Base-by-base conservation (phyloP, 257 asterid species). In the Lycium ferocissimum region DNA sequence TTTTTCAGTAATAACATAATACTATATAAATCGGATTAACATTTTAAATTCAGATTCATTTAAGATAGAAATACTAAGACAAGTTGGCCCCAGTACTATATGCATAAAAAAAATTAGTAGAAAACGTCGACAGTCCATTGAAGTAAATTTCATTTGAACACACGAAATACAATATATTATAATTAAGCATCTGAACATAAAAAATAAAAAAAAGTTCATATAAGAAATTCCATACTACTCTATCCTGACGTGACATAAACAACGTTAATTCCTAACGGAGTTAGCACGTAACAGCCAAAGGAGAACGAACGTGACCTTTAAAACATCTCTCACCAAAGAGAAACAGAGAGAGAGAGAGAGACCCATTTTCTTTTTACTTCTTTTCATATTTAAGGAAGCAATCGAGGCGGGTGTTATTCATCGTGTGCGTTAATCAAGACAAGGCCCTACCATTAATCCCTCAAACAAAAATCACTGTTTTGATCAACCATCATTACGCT, bases 401-500 rank as follows among this genome's bases (percentile, higher is more conserved):
- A 83, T 80, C 79, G 69, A 56, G 88, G 82, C 71, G 7, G 76
- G 91, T 92, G 72, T 78, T 53, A 15, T 78, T 78, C 82, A 53
- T 53, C 49, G 40, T 47, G 22, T 73, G 37, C 80, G 80, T 10
- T 9, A 72, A 84, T 85, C 81, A 70, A 40, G 88, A 82, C 84
- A 45, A 81, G 89, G 92, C 57, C 90, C 91, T 92, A 85, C 92
- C 79, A 78, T 65, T 83, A 87, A 84, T 89, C 87, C 79, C 81
- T 85, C 47, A 85, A 40, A 40, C 0, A 89, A 90, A 85, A 66
- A 43, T 38, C 38, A 79, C 87, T 84, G 87, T 86, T 90, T 51
- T 87, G 90, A 85, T 92, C 91, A 91, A 89, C 91, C 79, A 63
- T 49, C 84, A 79, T 72, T 84, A 85, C 90, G 86, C 86, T 85